Conservation (phyloP, 495 filamentous ascomycete species). For the Aspergillus indologenus region DNA sequence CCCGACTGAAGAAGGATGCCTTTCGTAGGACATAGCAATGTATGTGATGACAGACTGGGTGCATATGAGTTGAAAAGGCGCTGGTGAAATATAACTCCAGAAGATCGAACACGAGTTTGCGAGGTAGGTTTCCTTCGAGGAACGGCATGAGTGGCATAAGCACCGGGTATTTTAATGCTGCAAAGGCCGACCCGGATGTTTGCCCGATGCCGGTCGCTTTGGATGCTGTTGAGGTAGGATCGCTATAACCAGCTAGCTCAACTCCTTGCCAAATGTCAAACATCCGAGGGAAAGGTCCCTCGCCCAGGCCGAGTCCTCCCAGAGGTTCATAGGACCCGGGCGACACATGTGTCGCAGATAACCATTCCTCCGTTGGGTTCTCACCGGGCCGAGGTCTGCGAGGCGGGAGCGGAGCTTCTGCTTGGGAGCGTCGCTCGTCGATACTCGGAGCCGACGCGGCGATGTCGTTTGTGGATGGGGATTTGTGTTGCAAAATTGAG, state of each 20-base stretch:
- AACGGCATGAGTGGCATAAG: slow-evolving; percentile 78
- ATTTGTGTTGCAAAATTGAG: slow-evolving; percentile 28
- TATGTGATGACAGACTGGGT: slow-evolving; percentile 87
- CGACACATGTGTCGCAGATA: slow-evolving; percentile 38
- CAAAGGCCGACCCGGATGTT: slow-evolving; percentile 12
- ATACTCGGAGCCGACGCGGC: slow-evolving; percentile 35
- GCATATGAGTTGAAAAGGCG: slow-evolving; percentile 79
- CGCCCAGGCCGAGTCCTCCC: slow-evolving; percentile 24
- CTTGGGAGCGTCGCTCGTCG: slow-evolving; percentile 30
- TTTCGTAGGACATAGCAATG: slow-evolving; percentile 90
- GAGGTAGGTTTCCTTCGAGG: slow-evolving; percentile 67
- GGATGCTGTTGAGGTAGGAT: slow-evolving; percentile 16
- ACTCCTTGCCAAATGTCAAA: slow-evolving; percentile 38
- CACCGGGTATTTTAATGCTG: slow-evolving; percentile 74
- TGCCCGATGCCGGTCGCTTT: slow-evolving; percentile 21
- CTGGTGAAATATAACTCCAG: slow-evolving; percentile 86
- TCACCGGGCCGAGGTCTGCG: slow-evolving; percentile 18
- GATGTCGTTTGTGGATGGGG: slow-evolving; percentile 34
- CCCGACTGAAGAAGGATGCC: slow-evolving; percentile 77
- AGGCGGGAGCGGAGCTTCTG: slow-evolving; percentile 18
- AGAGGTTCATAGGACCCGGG: slow-evolving; percentile 37
- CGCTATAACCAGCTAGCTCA: slow-evolving; percentile 27
- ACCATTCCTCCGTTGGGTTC: slow-evolving; percentile 41
- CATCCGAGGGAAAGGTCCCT: slow-evolving; percentile 34
- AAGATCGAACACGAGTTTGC: slow-evolving; percentile 76